A percentile compares a stretch with the other conserved stretches of the same genome.
Conservation (phyloP, 306 rosid genomes). For the Sphenostylis stenocarpa region DNA sequence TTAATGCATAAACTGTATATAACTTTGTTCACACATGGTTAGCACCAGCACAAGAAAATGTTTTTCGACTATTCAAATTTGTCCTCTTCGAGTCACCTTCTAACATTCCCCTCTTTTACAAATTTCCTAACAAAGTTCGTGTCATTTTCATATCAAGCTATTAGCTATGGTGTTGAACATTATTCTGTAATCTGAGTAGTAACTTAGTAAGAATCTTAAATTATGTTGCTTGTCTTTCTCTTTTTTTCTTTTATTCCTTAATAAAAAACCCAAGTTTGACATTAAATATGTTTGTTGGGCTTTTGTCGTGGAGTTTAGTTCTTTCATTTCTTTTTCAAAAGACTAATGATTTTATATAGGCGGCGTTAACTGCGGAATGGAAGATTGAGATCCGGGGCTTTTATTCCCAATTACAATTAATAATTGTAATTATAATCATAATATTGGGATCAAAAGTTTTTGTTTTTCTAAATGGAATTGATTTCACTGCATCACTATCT, state of each 20-base stretch:
- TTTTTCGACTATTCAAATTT: neutral
- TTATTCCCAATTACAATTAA: neutral
- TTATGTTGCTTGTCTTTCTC: neutral
- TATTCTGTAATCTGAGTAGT: neutral
- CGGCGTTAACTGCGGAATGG: constrained; percentile 11
- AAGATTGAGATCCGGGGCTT: constrained; percentile 6
- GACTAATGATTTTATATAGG: neutral
- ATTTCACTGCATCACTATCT: neutral
- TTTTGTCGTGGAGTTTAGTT: neutral
- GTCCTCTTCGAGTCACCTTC: constrained; percentile 24
- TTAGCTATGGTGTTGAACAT: constrained; percentile 15
- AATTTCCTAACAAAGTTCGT: neutral
- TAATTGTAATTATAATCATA: neutral
- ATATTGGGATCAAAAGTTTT: neutral
- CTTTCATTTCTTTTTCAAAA: neutral
- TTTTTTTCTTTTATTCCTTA: neutral
- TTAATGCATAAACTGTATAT: neutral
- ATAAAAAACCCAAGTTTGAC: neutral
- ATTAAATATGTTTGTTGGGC: neutral
- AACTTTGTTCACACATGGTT: constrained; percentile 5
- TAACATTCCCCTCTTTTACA: constrained; percentile 6
- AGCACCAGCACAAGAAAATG: neutral
- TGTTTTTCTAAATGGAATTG: neutral
- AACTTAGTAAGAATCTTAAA: constrained; percentile 4
- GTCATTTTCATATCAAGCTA: neutral